A percentile compares a stretch with the other conserved stretches of the same genome.
Evolutionary conservation across 257 asterid genomes (phyloP).

Genomic region (Leptodermis oblonga): DNA sequence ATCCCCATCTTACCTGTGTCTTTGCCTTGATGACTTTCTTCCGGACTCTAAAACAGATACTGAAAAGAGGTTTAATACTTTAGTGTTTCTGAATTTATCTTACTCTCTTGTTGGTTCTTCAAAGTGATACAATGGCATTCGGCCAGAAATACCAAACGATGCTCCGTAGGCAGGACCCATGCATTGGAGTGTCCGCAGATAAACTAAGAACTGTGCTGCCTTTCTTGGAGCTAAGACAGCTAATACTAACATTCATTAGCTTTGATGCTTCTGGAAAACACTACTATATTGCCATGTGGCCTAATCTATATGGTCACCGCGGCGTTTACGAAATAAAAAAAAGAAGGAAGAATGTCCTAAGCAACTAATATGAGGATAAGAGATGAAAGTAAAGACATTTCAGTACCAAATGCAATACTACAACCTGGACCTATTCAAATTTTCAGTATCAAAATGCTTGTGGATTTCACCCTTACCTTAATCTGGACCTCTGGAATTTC

Average conservation of each 20-base stretch:
- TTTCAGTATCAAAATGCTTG: background rate
- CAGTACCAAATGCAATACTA: background rate
- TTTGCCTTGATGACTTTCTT: background rate
- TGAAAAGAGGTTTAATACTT: background rate
- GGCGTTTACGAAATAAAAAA: background rate
- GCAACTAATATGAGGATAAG: background rate
- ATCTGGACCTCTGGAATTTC: background rate
- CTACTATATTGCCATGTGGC: background rate
- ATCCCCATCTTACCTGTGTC: constrained; percentile 25
- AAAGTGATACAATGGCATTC: background rate
- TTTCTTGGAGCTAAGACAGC: constrained; percentile 15
- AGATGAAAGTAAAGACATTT: background rate
- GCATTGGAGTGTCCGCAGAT: constrained; percentile 19
- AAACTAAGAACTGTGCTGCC: constrained; percentile 18
- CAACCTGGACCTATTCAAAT: background rate
- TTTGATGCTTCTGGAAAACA: constrained; percentile 1
- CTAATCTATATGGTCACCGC: background rate
- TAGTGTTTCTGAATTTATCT: background rate
- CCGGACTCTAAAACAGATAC: background rate
- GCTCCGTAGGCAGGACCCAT: background rate
- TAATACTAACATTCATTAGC: constrained; percentile 11
- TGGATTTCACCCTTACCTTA: background rate
- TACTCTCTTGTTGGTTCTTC: constrained; percentile 1
- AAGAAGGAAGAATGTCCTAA: background rate
- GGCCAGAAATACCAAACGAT: constrained; percentile 1